Evolutionary conservation across 768 basidiomycete genomes (phyloP).

Genomic region (Cystobasidium onofrii): DNA sequence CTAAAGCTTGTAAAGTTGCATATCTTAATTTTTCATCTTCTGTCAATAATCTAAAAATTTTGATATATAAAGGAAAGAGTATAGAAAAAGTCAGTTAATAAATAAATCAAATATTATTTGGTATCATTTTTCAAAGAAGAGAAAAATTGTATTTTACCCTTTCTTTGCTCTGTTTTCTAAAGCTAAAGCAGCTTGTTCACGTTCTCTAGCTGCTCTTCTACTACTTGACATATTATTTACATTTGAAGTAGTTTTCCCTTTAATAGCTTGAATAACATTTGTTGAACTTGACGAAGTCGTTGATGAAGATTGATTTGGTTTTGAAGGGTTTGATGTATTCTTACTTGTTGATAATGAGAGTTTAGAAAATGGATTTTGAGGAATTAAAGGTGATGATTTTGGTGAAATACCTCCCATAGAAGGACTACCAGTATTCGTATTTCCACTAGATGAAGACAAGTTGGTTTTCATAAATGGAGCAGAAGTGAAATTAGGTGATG

Average conservation of each 20-base stretch:
- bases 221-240: background rate
- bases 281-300: background rate
- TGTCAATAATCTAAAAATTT: conserved; percentile 36
- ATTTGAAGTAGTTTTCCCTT: background rate
- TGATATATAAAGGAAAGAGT: no score
- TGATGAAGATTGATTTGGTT: no score
- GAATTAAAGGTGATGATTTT: background rate
- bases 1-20: conserved; percentile 36
- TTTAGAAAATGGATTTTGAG: background rate
- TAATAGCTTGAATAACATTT: background rate
- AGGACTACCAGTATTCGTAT: background rate
- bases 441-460: background rate
- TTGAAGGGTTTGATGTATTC: no score
- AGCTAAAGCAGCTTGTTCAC: conserved; percentile 31
- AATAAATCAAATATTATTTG: no score
- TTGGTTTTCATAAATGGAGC: background rate
- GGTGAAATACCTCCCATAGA: background rate
- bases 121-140: no score
- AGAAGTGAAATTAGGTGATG: background rate
- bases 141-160: conserved; percentile 24
- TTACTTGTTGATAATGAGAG: background rate
- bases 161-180: conserved; percentile 38
- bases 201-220: conserved; percentile 35
- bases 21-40: conserved; percentile 38
- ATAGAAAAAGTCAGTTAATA: no score